phyloP scores from a whole-genome alignment of 1,284 basidiomycete genomes.

The Tremellales sp. region DNA sequence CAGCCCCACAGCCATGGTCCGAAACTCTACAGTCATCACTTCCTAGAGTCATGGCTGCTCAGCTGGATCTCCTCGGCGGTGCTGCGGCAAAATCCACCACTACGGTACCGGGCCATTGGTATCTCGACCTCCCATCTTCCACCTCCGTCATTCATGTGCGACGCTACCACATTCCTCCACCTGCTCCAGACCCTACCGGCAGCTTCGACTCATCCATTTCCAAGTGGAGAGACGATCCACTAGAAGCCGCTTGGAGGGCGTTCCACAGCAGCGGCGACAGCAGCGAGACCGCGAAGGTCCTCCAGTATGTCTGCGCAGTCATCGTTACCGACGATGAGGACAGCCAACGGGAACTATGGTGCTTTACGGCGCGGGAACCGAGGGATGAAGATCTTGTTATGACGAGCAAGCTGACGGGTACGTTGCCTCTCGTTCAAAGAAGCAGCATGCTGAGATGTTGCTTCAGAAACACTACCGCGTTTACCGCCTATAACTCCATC shows the following conservation, averaged over 20 bases:
- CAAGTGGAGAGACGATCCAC: slow-evolving; percentile 6
- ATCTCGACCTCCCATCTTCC: slow-evolving; percentile 22
- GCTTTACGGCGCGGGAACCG: slow-evolving; percentile 6
- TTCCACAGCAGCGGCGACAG: slow-evolving; percentile 4
- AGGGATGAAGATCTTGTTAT: background rate
- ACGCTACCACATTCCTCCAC: slow-evolving; percentile 1
- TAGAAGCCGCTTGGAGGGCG: slow-evolving; percentile 26
- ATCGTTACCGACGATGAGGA: too few relatives aligned
- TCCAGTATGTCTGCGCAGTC: too few relatives aligned
- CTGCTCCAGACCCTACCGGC: slow-evolving; percentile 5
- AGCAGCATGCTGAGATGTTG: background rate
- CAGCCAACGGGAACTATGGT: slow-evolving; percentile 12
- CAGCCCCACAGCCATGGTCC: background rate
- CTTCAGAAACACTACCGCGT: slow-evolving; percentile 10
- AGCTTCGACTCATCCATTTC: slow-evolving; percentile 1
- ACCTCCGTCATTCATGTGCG: slow-evolving; percentile 16
- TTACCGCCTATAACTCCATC: slow-evolving; percentile 5
- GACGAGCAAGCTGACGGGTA: background rate
- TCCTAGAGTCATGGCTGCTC: too few relatives aligned
- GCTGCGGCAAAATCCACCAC: slow-evolving; percentile 17
- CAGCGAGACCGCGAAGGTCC: too few relatives aligned
- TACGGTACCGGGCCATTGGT: slow-evolving; percentile 25
- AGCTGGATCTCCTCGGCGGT: slow-evolving; percentile 18
- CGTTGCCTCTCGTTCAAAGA: background rate
- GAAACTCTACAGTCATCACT: background rate